Evolutionary conservation across 2,329 filamentous ascomycete genomes (phyloP).

Genomic region (Fusarium sp.): DNA sequence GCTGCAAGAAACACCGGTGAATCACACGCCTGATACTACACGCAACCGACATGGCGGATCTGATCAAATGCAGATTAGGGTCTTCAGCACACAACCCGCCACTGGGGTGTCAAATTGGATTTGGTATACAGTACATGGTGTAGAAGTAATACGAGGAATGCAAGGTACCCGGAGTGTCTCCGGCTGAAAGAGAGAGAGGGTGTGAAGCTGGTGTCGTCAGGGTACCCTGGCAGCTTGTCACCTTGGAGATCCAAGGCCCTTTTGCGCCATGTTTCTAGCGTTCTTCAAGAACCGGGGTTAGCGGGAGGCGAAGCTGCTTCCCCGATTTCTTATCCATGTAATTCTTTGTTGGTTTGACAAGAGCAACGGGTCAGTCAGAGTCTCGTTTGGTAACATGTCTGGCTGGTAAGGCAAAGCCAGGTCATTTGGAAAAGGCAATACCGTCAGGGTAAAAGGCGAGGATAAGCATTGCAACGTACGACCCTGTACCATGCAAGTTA

Average conservation of each 20-base stretch:
- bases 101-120: conserved; percentile 24
- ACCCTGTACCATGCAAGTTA: background rate
- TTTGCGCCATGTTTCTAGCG: conserved; percentile 30
- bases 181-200: conserved; percentile 23
- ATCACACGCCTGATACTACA: conserved; percentile 16
- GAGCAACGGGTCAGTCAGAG: conserved; percentile 23
- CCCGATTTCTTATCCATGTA: conserved; percentile 26
- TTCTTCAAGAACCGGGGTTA: conserved; percentile 18
- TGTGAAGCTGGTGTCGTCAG: conserved; percentile 33
- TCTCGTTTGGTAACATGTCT: conserved; percentile 22
- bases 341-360: conserved; percentile 3
- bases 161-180: conserved; percentile 42
- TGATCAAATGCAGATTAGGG: conserved; percentile 22
- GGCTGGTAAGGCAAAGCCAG: conserved; percentile 2
- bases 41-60: conserved; percentile 24
- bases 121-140: conserved; percentile 22
- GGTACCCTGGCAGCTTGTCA: conserved; percentile 29
- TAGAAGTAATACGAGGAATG: conserved; percentile 38
- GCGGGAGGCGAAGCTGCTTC: conserved; percentile 36
- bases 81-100: conserved; percentile 16
- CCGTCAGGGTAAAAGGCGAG: conserved; percentile 13
- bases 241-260: conserved; percentile 13
- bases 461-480: background rate
- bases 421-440: conserved; percentile 22
- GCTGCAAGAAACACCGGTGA: conserved; percentile 24